These are phyloP conservation scores for Hawksworthiomyces lignivorus DNA, from an alignment of 2,329 filamentous ascomycete species.

Conservation along the genomic window DNA sequence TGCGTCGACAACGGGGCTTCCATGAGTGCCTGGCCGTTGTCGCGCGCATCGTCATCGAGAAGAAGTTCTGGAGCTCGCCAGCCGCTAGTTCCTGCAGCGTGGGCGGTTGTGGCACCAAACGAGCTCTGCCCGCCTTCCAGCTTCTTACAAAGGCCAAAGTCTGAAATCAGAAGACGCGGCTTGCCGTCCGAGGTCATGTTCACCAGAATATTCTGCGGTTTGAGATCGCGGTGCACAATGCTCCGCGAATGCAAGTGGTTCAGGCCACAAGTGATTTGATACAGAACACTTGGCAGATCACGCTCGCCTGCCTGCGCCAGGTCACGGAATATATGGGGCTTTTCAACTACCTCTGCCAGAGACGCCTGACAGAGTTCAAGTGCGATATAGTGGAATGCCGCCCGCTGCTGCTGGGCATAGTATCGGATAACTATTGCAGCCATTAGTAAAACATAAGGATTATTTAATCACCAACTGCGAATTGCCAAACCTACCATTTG, in stretches of 20 bases:
- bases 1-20: conserved; percentile 46
- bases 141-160: conserved; percentile 97
- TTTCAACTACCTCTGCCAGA: conserved; percentile 82
- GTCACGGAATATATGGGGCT: conserved; percentile 56
- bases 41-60: conserved; percentile 63
- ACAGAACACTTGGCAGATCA: conserved; percentile 71
- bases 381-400: conserved; percentile 92
- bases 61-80: conserved; percentile 96
- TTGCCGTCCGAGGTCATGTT: conserved; percentile 60
- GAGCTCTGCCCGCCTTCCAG: conserved; percentile 91
- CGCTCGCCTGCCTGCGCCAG: conserved; percentile 65
- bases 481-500: conserved; percentile 58
- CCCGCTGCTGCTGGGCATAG: conserved; percentile 81
- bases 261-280: conserved; percentile 84
- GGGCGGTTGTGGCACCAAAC: conserved; percentile 86
- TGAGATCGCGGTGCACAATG: conserved; percentile 94
- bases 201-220: conserved; percentile 95
- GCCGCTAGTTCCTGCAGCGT: conserved; percentile 86
- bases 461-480: background rate
- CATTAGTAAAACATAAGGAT: background rate
- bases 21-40: conserved; percentile 33
- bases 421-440: conserved; percentile 71
- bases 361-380: conserved; percentile 91
- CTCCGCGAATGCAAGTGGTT: conserved; percentile 83
- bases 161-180: conserved; percentile 86